Evolutionary conservation across 306 rosid species (phyloP).

Genomic region (Dalbergia oliveri): DNA sequence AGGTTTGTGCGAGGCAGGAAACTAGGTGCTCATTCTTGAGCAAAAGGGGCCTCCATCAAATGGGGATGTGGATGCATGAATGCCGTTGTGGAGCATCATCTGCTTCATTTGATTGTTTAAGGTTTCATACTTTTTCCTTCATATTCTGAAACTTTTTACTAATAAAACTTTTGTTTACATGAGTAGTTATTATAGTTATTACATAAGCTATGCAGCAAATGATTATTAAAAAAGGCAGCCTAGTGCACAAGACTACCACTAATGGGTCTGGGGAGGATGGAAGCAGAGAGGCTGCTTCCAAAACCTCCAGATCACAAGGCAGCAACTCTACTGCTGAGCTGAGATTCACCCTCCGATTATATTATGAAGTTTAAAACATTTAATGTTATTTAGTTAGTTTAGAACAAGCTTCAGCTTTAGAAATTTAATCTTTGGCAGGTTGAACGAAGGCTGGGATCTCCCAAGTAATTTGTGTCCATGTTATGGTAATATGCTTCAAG

Average conservation of each 20-base stretch:
- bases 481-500: slow-evolving; percentile 61
- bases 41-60: slow-evolving; percentile 71
- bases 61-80: slow-evolving; percentile 86
- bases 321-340: no score
- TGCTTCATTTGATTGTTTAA: slow-evolving; percentile 59
- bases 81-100: slow-evolving; percentile 70
- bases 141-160: slow-evolving; percentile 17
- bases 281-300: no score
- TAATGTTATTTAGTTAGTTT: slow-evolving; percentile 16
- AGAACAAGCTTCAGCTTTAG: slow-evolving; percentile 23
- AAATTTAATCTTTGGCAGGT: slow-evolving; percentile 55
- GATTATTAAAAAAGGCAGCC: not conserved
- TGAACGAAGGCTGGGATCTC: slow-evolving; percentile 73
- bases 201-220: not conserved
- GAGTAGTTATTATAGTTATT: not conserved
- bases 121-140: slow-evolving; percentile 55
- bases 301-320: no score
- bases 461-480: slow-evolving; percentile 70
- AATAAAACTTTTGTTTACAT: not conserved
- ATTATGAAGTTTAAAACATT: not conserved
- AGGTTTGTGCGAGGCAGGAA: slow-evolving; percentile 76
- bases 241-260: no score
- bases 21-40: slow-evolving; percentile 81
- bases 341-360: no score
- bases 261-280: no score